Percentiles rank a stretch among this genome's conserved stretches.
phyloP scores from a whole-genome alignment of 192 early-diverging fungal species.

The Entomortierella lignicola region DNA sequence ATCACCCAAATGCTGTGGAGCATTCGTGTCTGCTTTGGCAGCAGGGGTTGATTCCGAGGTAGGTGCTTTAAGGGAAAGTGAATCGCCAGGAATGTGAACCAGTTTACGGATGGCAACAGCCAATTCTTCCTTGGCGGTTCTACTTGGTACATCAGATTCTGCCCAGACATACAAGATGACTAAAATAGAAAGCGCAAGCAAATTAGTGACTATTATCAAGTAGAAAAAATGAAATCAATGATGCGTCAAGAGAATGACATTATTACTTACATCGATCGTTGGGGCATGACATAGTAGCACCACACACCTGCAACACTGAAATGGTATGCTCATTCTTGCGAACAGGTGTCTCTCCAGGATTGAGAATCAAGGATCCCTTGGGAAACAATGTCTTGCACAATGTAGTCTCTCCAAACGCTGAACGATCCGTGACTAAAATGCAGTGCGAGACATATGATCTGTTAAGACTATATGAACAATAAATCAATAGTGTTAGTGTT shows the following conservation, averaged over 20 bases:
- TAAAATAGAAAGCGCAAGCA: background rate
- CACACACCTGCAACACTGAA: conserved; percentile 54
- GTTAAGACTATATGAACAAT: conserved; percentile 19
- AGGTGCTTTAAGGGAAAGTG: conserved; percentile 37
- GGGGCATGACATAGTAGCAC: conserved; percentile 58
- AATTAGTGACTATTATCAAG: background rate
- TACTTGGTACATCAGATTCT: conserved; percentile 13
- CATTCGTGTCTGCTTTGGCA: background rate
- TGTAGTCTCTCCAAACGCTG: conserved; percentile 49
- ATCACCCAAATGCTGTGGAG: conserved; percentile 16
- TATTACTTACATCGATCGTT: conserved; percentile 51
- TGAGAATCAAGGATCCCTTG: conserved; percentile 53
- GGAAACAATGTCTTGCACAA: conserved; percentile 60
- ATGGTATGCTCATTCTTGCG: conserved; percentile 54
- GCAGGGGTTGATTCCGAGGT: background rate
- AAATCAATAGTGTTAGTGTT: no score
- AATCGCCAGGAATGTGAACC: conserved; percentile 51
- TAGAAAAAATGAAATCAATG: background rate
- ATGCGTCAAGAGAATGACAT: background rate
- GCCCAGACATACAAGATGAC: conserved; percentile 51
- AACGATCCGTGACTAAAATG: conserved; percentile 52
- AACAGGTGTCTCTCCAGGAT: conserved; percentile 48
- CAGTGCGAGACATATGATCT: conserved; percentile 42
- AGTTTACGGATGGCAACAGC: conserved; percentile 47
- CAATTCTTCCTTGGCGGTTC: conserved; percentile 39